Evolutionary conservation across 305 asterid genomes (phyloP).

Genomic region (Fraxinus paxiana): DNA sequence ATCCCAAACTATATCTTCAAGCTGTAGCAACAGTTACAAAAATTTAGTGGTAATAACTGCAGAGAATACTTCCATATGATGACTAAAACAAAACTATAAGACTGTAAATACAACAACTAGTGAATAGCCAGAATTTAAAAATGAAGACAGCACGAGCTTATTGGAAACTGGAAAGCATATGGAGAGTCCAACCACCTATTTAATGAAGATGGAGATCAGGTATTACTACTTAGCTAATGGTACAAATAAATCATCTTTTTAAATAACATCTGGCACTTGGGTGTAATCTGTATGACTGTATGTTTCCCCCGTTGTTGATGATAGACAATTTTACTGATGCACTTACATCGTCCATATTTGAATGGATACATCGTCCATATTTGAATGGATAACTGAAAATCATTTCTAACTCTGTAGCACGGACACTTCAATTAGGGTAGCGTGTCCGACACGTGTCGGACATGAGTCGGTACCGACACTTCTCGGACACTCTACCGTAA

Average conservation of each 20-base stretch:
- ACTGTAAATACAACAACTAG: conserved; percentile 11
- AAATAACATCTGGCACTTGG: background rate
- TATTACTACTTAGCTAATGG: background rate
- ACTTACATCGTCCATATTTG: background rate
- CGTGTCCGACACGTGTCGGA: no score
- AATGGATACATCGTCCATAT: background rate
- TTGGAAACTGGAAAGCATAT: background rate
- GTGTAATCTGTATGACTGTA: background rate
- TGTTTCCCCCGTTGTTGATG: background rate
- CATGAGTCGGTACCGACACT: no score
- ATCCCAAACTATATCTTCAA: conserved; percentile 70
- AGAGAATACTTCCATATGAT: conserved; percentile 36
- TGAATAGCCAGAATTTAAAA: background rate
- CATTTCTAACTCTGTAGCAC: background rate
- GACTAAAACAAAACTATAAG: conserved; percentile 21
- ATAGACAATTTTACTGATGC: background rate
- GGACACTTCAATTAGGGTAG: no score
- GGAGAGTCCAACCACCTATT: background rate
- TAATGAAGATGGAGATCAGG: background rate
- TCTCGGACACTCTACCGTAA: no score
- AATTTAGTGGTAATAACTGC: conserved; percentile 51
- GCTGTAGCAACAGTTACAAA: conserved; percentile 57
- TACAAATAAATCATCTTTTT: background rate
- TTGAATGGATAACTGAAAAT: background rate
- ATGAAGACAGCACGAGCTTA: conserved; percentile 3